These are phyloP conservation scores for Ceratocystis huliohia DNA, from an alignment of 2,329 filamentous ascomycete species.

Conservation along the genomic window DNA sequence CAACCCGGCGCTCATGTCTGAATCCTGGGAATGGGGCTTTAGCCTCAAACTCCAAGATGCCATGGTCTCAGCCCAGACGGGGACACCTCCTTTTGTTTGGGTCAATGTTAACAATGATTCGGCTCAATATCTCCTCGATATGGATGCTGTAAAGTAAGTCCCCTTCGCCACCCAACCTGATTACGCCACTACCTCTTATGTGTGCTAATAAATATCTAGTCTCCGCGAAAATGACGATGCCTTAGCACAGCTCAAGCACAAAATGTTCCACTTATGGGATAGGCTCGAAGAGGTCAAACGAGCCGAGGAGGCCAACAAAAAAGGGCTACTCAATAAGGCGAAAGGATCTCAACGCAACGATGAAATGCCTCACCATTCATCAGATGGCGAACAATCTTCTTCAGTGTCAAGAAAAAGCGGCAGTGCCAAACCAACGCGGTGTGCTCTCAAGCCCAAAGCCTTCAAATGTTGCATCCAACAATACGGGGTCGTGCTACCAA, in stretches of 20 bases:
- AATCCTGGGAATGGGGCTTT: slow-evolving; percentile 73
- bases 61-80: neutral
- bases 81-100: slow-evolving; percentile 35
- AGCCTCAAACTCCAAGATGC: slow-evolving; percentile 65
- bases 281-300: slow-evolving; percentile 61
- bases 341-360: slow-evolving; percentile 22
- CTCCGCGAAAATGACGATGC: slow-evolving; percentile 40
- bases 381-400: slow-evolving; percentile 27
- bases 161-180: neutral
- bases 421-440: slow-evolving; percentile 17
- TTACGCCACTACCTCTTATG: neutral
- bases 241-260: slow-evolving; percentile 49
- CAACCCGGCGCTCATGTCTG: slow-evolving; percentile 23
- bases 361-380: slow-evolving; percentile 31
- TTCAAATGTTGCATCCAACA: slow-evolving; percentile 61
- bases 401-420: neutral
- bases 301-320: slow-evolving; percentile 21
- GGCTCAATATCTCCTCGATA: slow-evolving; percentile 36
- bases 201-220: slow-evolving; percentile 25
- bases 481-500: slow-evolving; percentile 46
- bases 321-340: neutral
- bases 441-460: slow-evolving; percentile 28
- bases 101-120: slow-evolving; percentile 51
- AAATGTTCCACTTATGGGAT: slow-evolving; percentile 72
- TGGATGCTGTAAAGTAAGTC: slow-evolving; percentile 36